Conservation (phyloP, 371 early-diverging fungal species). For the Actinomortierella wolfii region DNA sequence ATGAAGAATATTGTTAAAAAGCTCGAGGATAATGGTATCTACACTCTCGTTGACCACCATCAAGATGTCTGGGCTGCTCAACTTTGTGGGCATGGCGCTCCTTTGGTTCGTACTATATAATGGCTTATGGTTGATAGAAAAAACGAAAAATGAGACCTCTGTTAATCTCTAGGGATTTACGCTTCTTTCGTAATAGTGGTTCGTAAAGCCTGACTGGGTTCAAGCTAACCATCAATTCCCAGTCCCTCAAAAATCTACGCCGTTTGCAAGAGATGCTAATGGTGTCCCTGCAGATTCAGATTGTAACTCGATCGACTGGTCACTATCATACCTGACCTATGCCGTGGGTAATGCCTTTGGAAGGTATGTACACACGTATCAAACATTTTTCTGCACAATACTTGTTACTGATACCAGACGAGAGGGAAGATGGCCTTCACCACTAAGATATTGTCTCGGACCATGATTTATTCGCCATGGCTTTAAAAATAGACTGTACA, state of each 20-base stretch:
- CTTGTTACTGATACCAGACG: no score
- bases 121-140: background rate
- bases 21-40: slow-evolving; percentile 53
- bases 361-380: slow-evolving; percentile 9
- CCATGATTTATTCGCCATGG: no score
- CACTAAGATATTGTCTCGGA: no score
- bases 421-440: no score
- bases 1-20: slow-evolving; percentile 49
- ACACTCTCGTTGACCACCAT: slow-evolving; percentile 51
- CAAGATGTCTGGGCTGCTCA: slow-evolving; percentile 52
- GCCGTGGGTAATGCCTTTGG: slow-evolving; percentile 57
- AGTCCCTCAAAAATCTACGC: slow-evolving; percentile 45
- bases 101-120: slow-evolving; percentile 51
- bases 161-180: background rate
- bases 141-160: background rate
- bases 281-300: slow-evolving; percentile 50
- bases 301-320: slow-evolving; percentile 53
- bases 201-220: slow-evolving; percentile 49
- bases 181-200: slow-evolving; percentile 43
- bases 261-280: slow-evolving; percentile 47
- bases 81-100: slow-evolving; percentile 60
- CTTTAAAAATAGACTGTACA: slow-evolving; percentile 23
- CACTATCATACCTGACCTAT: slow-evolving; percentile 47
- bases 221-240: slow-evolving; percentile 41
- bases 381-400: no score